A percentile compares a stretch with the other conserved stretches of the same genome.
phyloP scores from a whole-genome alignment of 176 grass and related monocot species.

The Eragrostis curvula region DNA sequence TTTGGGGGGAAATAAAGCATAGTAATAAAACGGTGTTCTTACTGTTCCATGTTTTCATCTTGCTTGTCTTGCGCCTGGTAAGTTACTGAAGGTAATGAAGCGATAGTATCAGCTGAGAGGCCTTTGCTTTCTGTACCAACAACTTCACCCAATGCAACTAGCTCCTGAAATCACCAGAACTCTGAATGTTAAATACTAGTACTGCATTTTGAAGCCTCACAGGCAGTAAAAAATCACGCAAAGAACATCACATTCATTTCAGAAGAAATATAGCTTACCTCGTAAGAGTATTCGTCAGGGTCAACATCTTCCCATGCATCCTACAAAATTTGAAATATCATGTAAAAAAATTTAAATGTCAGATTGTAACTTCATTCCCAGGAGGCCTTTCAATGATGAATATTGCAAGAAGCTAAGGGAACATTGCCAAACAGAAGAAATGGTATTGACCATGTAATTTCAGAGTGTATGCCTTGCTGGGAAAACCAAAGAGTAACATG shows the following conservation, averaged over 20 bases:
- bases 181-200: slow-evolving; percentile 13
- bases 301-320: slow-evolving; percentile 96
- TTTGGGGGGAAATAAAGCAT: neutral
- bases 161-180: slow-evolving; percentile 62
- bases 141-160: slow-evolving; percentile 86
- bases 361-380: slow-evolving; percentile 13
- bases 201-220: neutral
- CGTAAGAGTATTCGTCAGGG: slow-evolving; percentile 89
- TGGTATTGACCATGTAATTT: neutral
- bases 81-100: slow-evolving; percentile 75
- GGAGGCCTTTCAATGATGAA: neutral
- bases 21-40: slow-evolving; percentile 34
- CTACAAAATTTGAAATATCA: slow-evolving; percentile 45
- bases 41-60: slow-evolving; percentile 89
- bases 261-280: slow-evolving; percentile 51
- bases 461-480: neutral
- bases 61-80: slow-evolving; percentile 71
- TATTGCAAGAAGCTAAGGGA: neutral
- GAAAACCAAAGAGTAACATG: neutral
- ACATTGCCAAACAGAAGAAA: slow-evolving; percentile 2
- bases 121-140: slow-evolving; percentile 91
- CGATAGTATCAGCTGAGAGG: slow-evolving; percentile 66
- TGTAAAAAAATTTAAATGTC: neutral
- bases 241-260: neutral
- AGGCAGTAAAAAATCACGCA: neutral